Conservation (phyloP, 176 grass and related monocot genomes). For the Otatea glauca region DNA sequence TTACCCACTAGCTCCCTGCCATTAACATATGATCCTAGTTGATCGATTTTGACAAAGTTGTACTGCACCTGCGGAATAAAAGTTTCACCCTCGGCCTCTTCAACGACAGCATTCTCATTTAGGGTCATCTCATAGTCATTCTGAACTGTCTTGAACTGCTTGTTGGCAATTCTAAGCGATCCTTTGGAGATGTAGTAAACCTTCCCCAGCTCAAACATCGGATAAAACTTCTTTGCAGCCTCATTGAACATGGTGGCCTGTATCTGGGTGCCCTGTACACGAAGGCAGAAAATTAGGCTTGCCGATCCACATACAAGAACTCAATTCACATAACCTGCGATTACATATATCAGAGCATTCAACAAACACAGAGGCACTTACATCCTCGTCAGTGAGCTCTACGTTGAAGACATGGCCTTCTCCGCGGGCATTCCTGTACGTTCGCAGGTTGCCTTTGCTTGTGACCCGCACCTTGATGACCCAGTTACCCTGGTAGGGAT, state of each 20-base stretch:
- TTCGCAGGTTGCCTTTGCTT: constrained; percentile 84
- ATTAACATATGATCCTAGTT: constrained; percentile 78
- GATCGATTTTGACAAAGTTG: constrained; percentile 87
- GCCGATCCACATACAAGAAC: background rate
- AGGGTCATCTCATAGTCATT: constrained; percentile 98
- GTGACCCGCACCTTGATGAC: constrained; percentile 96
- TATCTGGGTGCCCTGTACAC: constrained; percentile 90
- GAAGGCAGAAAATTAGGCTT: constrained; percentile 6
- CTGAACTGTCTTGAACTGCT: constrained; percentile 89
- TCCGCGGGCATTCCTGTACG: constrained; percentile 83
- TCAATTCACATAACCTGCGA: background rate
- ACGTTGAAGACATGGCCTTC: constrained; percentile 96
- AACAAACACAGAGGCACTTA: constrained; percentile 46
- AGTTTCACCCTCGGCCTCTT: constrained; percentile 81
- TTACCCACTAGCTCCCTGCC: constrained; percentile 92
- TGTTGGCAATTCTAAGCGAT: constrained; percentile 85
- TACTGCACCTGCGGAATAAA: constrained; percentile 84
- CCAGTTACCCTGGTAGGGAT: constrained; percentile 97
- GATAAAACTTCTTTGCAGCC: constrained; percentile 81
- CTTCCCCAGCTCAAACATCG: constrained; percentile 84
- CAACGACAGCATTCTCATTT: constrained; percentile 84
- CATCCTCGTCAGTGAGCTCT: constrained; percentile 96
- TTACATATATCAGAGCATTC: background rate
- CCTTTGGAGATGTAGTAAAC: constrained; percentile 97
- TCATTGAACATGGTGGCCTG: constrained; percentile 99